phyloP scores from a whole-genome alignment of 1,284 basidiomycete species.

The Peniophora sp. region DNA sequence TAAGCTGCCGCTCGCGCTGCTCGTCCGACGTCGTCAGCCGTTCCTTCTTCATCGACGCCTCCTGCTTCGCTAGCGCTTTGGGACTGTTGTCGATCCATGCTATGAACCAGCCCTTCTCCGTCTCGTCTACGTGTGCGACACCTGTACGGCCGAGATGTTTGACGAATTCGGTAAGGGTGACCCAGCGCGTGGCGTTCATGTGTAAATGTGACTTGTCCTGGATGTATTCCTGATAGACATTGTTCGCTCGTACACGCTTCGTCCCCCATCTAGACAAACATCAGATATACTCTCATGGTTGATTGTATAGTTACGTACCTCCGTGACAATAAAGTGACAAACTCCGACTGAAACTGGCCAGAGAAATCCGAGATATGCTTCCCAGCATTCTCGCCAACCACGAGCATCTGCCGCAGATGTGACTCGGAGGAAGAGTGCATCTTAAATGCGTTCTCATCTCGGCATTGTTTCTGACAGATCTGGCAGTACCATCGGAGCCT shows the following conservation, averaged over 20 bases:
- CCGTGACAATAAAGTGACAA: constrained; percentile 81
- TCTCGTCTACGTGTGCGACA: constrained; percentile 91
- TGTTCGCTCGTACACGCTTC: constrained; percentile 89
- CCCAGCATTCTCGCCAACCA: constrained; percentile 89
- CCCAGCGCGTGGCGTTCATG: constrained; percentile 99
- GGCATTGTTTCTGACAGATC: constrained; percentile 92
- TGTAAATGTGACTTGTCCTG: constrained; percentile 92
- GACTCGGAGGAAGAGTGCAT: constrained; percentile 81
- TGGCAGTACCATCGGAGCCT: constrained; percentile 94
- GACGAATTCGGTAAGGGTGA: constrained; percentile 90
- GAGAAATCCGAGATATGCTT: constrained; percentile 90
- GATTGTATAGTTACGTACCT: constrained; percentile 36
- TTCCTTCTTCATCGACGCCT: constrained; percentile 89
- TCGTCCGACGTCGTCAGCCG: constrained; percentile 89
- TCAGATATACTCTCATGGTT: background rate
- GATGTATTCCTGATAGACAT: constrained; percentile 98
- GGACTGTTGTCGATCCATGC: constrained; percentile 96
- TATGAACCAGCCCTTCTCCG: constrained; percentile 96
- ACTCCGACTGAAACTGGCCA: constrained; percentile 84
- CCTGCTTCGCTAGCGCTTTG: constrained; percentile 87
- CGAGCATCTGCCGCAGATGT: constrained; percentile 93
- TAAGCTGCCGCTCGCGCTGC: constrained; percentile 83
- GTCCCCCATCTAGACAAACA: constrained; percentile 68
- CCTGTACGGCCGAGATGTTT: constrained; percentile 88
- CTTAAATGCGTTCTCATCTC: constrained; percentile 97